phyloP scores from a whole-genome alignment of 352 stramenopile species.

The Heterotrichella gracilis region DNA sequence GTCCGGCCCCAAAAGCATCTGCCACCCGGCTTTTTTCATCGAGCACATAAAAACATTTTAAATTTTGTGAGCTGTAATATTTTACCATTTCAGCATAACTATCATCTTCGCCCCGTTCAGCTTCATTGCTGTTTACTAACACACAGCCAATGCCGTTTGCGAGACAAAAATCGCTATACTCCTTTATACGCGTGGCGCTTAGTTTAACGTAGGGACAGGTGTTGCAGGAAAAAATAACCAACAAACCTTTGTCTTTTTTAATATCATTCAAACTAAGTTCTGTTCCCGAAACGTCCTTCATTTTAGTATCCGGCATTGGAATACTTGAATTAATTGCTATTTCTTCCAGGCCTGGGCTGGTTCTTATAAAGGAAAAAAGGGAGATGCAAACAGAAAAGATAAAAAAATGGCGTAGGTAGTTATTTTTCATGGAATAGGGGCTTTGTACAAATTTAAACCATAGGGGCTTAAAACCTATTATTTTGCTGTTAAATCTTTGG shows the following conservation, averaged over 20 bases:
- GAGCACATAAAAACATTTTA: background rate
- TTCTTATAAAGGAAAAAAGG: background rate
- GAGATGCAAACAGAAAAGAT: background rate
- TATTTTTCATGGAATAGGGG: background rate
- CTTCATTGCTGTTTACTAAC: conserved; percentile 2
- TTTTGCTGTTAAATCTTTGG: no score
- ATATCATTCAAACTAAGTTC: background rate
- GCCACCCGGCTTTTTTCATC: background rate
- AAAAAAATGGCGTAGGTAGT: background rate
- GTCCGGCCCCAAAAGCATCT: background rate
- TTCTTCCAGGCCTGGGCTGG: background rate
- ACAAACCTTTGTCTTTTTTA: background rate
- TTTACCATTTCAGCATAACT: background rate
- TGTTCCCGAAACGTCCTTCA: background rate
- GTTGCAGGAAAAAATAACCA: background rate
- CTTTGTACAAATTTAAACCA: no score
- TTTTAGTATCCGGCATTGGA: background rate
- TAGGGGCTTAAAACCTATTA: no score
- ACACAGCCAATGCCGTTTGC: background rate
- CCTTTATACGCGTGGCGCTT: background rate
- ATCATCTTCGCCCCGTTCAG: background rate
- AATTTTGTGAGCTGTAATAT: background rate
- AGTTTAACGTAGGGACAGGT: conserved; percentile 4
- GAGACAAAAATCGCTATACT: background rate
- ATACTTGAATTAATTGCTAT: background rate